Evolutionary conservation across 257 asterid species (phyloP).

Genomic region (Petrea volubilis): DNA sequence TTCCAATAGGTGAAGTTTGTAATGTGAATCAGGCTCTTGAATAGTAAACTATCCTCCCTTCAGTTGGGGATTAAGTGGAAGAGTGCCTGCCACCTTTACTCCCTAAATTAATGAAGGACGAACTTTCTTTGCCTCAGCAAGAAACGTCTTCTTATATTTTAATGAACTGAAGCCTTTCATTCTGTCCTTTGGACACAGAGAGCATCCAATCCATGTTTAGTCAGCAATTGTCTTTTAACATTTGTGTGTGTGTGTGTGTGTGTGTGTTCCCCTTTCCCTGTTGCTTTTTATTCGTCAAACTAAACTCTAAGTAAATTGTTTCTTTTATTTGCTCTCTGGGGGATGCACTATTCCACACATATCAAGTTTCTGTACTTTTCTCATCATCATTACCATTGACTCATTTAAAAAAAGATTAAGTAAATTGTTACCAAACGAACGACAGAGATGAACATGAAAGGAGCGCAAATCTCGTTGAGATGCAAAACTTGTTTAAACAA

Average conservation of each 20-base stretch:
- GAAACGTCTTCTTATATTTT: slow-evolving; percentile 3
- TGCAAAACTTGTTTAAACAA: background rate
- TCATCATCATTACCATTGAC: background rate
- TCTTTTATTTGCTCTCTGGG: background rate
- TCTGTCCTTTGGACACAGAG: slow-evolving; percentile 10
- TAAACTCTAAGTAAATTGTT: background rate
- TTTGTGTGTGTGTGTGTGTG: no score
- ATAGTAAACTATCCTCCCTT: background rate
- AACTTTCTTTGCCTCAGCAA: slow-evolving; percentile 12
- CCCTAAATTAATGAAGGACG: background rate
- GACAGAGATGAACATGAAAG: background rate
- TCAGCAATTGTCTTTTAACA: slow-evolving; percentile 12
- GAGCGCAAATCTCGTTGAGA: background rate
- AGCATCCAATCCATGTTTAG: slow-evolving; percentile 23
- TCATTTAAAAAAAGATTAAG: background rate
- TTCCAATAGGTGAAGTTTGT: slow-evolving; percentile 22
- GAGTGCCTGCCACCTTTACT: slow-evolving; percentile 12
- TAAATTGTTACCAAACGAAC: background rate
- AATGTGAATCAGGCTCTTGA: background rate
- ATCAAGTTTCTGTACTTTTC: background rate
- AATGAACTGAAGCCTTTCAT: slow-evolving; percentile 7
- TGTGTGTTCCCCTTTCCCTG: background rate
- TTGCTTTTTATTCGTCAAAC: background rate
- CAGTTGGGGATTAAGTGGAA: background rate
- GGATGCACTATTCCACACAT: background rate